Percentiles rank a stretch among this genome's conserved stretches.
Conservation (phyloP, 805 yeast species). For the Zygotorulaspora danielsina region DNA sequence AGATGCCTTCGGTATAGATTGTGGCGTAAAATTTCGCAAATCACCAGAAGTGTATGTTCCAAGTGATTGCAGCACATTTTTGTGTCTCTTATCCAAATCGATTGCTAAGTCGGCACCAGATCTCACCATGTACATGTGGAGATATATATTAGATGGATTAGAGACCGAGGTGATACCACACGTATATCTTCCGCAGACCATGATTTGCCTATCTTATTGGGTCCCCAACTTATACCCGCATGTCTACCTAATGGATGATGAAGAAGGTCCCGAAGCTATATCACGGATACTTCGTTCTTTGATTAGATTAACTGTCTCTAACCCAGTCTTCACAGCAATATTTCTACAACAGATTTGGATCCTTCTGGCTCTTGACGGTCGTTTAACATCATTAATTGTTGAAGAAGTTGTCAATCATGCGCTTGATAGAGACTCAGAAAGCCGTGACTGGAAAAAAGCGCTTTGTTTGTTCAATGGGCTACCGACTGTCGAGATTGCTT, state of each 20-base stretch:
- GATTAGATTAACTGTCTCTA: constrained; percentile 52
- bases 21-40: constrained; percentile 52
- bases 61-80: constrained; percentile 57
- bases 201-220: constrained; percentile 59
- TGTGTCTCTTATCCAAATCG: constrained; percentile 51
- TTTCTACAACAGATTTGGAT: constrained; percentile 66
- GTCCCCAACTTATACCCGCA: constrained; percentile 56
- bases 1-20: constrained; percentile 53
- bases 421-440: constrained; percentile 73
- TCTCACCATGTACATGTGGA: constrained; percentile 53
- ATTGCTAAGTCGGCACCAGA: constrained; percentile 55
- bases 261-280: constrained; percentile 56
- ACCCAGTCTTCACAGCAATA: constrained; percentile 46
- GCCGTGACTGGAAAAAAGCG: constrained; percentile 60
- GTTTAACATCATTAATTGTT: constrained; percentile 52
- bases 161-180: constrained; percentile 22
- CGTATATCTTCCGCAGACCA: constrained; percentile 23
- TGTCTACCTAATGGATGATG: constrained; percentile 52
- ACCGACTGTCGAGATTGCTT: constrained; percentile 72
- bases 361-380: constrained; percentile 55
- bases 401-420: constrained; percentile 74
- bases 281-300: constrained; percentile 59
- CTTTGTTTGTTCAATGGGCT: constrained; percentile 57
- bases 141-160: constrained; percentile 27
- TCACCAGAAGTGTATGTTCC: constrained; percentile 66